Base-by-base conservation (phyloP, 2,329 filamentous ascomycete genomes). In the Arthrobotrys pseudoclavata region DNA sequence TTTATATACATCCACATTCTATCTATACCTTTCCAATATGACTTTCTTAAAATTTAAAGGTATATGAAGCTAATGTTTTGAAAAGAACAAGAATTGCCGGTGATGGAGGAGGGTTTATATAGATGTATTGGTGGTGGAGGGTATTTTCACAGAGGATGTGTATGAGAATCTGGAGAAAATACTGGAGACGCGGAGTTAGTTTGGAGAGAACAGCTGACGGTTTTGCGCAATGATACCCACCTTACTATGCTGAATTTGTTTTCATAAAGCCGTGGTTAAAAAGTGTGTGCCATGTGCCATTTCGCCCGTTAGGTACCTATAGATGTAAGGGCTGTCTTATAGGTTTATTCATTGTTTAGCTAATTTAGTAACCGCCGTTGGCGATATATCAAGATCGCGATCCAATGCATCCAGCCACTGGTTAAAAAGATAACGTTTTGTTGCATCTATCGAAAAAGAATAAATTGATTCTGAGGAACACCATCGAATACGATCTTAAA, bases 91-190 rank as follows among this genome's bases (percentile, higher is more conserved):
- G 40, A 66, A 72, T 50, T 66, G 60, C 22, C 60, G 66, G 13
- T 72, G 60, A 60, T 66, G 69, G 60, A 64, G 50, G 48, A 72
- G 60, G 22, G 57, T 45, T 6, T 67, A 52, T 45, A 42, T 74
- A 18, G 69, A 74, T 31, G 7, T 61, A 9, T 53, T 67, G 20
- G 40, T 67, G 18, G 15, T 60, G 18, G 52, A 61, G 13, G 52
- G 40, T 9, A 60, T 60, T 12, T 48, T 50, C 7, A 40, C 20
- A 22, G 20, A 53, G 3, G 62, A 42, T 18, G 63, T 55, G 13
- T 55, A 55, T 31, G 31, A 1, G 13, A 67, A 18, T 9, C 26
- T 67, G 31, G 20, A 20, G 15, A 55, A 55, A 29, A 15, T 67
- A 5, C 63, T 34, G 13, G 29, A 31, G 22, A 55, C 48, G 18